Base-by-base conservation (phyloP, 139 green algal genomes). In the Volvox reticuliferus region DNA sequence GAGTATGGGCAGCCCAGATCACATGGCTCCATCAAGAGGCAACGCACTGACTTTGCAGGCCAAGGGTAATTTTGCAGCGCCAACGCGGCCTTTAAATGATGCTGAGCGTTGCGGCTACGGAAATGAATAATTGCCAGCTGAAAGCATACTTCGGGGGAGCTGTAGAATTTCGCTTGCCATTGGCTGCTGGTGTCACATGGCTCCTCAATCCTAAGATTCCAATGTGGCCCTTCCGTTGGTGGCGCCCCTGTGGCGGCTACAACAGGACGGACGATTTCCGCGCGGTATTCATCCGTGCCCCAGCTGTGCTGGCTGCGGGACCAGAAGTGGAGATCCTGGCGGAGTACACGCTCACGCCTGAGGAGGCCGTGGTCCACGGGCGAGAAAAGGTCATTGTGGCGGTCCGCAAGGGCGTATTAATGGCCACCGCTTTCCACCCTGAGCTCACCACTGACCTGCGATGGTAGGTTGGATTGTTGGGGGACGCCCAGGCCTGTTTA, bases 401-500 rank as follows among this genome's bases (percentile, higher is more conserved):
- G 13, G 98, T 99, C 61, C 91, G 95, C n/a, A 93, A 94, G 33
- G 94, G 93, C 1, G 91, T 95, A 26, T 94, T 99, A 26, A 91
- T 99, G 84, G 98, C 97, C 1, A 99, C 98, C 6, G 96, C 98
- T 2, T 99, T 99, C 93, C 98, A 99, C 90, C 98, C 98, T 36
- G 98, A 99, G 94, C 95, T 99, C 13, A 99, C 98, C 19, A 95
- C 93, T 2, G 98, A 99, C 92, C 73, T 94, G 12, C 94, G 98
- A 81, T 99, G 97, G 96, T 98, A 88, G 91, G 94, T 26, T 55
- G 44, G 44, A 55, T 55, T 55, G 9, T 5, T 14, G 9, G 44
- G 9, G 5, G 44, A 55, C 44, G 5, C 44, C 9, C 5, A 9
- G 44, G 5, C 5, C 9, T 55, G 44, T 9, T 9, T 55, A 9